Evolutionary conservation across 495 filamentous ascomycete genomes (phyloP).

Genomic region (Mycothermus thermophilus): DNA sequence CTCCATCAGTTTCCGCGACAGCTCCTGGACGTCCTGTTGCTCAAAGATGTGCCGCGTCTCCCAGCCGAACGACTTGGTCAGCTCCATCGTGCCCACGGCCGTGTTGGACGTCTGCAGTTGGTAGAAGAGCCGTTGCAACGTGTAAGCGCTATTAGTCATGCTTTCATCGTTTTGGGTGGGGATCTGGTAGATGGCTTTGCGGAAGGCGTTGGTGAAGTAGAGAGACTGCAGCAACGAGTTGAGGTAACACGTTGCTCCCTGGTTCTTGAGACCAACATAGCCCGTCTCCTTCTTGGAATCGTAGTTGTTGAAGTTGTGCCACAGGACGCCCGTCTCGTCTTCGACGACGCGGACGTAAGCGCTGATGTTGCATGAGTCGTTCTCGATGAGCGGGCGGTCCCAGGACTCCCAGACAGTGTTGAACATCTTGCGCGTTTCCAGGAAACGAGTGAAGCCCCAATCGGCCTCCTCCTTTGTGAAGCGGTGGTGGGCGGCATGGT

Average conservation of each 20-base stretch:
- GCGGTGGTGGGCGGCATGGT: conserved; percentile 65
- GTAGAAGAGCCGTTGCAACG: conserved; percentile 87
- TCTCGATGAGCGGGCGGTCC: conserved; percentile 73
- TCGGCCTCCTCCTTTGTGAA: conserved; percentile 96
- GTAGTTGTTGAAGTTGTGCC: conserved; percentile 97
- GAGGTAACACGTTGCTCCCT: conserved; percentile 95
- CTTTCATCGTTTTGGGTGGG: conserved; percentile 75
- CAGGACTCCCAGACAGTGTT: conserved; percentile 43
- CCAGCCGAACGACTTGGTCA: conserved; percentile 95
- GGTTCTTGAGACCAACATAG: conserved; percentile 92
- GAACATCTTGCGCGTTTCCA: conserved; percentile 73
- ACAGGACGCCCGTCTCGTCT: conserved; percentile 96
- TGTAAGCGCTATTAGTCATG: conserved; percentile 78
- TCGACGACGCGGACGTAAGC: conserved; percentile 90
- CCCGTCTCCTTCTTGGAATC: conserved; percentile 98
- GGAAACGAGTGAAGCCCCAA: conserved; percentile 94
- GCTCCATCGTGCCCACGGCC: conserved; percentile 79
- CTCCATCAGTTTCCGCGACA: conserved; percentile 94
- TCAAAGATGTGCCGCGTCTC: conserved; percentile 96
- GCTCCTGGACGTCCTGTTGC: conserved; percentile 96
- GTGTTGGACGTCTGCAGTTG: conserved; percentile 69
- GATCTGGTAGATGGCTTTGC: conserved; percentile 93
- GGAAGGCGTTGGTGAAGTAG: conserved; percentile 94
- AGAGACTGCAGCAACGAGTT: conserved; percentile 95
- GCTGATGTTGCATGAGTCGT: conserved; percentile 73